A percentile compares a stretch with the other conserved stretches of the same genome.
Evolutionary conservation across 2,329 filamentous ascomycete species (phyloP).

Genomic region (Cercospora berteroae): DNA sequence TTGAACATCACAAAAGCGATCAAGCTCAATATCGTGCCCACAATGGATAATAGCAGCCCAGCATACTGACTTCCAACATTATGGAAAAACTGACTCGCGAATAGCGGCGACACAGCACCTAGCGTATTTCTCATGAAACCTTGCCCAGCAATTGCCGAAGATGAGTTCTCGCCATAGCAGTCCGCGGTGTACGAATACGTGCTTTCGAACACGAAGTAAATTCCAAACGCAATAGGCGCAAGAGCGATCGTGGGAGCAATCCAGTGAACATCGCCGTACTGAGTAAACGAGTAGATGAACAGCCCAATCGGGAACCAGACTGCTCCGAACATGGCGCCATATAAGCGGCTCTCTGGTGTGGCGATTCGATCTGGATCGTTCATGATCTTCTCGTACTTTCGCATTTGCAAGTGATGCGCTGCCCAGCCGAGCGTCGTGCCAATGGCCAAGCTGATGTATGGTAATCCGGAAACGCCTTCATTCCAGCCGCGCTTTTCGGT

Average conservation of each 20-base stretch:
- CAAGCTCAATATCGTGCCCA: slow-evolving; percentile 45
- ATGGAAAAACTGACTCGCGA: slow-evolving; percentile 54
- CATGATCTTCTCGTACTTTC: slow-evolving; percentile 48
- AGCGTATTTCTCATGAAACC: slow-evolving; percentile 55
- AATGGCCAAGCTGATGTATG: slow-evolving; percentile 53
- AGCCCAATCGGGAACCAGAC: slow-evolving; percentile 50
- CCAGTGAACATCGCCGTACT: slow-evolving; percentile 52
- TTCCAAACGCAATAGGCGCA: slow-evolving; percentile 52
- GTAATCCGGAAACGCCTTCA: slow-evolving; percentile 51
- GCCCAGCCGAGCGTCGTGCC: slow-evolving; percentile 51
- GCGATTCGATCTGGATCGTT: slow-evolving; percentile 39
- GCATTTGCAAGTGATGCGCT: slow-evolving; percentile 52
- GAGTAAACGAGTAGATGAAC: slow-evolving; percentile 56
- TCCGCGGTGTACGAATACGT: slow-evolving; percentile 54
- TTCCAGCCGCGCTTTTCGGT: slow-evolving; percentile 53
- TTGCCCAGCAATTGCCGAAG: slow-evolving; percentile 50
- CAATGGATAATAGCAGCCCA: slow-evolving; percentile 49
- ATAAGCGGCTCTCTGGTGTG: slow-evolving; percentile 49
- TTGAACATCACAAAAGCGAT: slow-evolving; percentile 42
- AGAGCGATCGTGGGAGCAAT: slow-evolving; percentile 52
- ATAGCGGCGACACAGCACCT: slow-evolving; percentile 53
- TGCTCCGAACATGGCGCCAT: slow-evolving; percentile 51
- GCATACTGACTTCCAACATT: slow-evolving; percentile 55
- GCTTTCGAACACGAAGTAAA: slow-evolving; percentile 52
- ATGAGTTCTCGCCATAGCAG: slow-evolving; percentile 51